These are phyloP conservation scores for Yamadazyma trypodendri DNA, from an alignment of 1,139 yeast species.

Conservation along the genomic window DNA sequence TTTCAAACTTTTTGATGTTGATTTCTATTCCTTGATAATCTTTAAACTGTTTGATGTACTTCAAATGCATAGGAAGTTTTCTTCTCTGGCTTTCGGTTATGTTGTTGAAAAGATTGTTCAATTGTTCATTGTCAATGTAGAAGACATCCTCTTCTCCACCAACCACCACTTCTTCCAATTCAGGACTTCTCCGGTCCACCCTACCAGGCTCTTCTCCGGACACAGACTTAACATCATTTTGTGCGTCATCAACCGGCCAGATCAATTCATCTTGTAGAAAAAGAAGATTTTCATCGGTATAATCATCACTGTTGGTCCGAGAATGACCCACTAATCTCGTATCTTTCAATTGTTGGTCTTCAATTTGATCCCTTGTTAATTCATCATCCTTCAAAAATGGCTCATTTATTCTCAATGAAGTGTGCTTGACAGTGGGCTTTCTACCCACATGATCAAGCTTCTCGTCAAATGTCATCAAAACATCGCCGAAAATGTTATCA, in stretches of 20 bases:
- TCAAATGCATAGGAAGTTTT: slow-evolving; percentile 37
- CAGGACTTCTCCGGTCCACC: slow-evolving; percentile 3
- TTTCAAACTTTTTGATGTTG: slow-evolving; percentile 32
- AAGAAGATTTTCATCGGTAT: slow-evolving; percentile 36
- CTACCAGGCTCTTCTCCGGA: slow-evolving; percentile 6
- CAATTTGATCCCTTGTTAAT: slow-evolving; percentile 41
- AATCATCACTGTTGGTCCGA: slow-evolving; percentile 20
- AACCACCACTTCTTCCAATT: slow-evolving; percentile 7
- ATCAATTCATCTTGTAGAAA: slow-evolving; percentile 31
- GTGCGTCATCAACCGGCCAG: slow-evolving; percentile 27
- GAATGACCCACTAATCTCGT: slow-evolving; percentile 12
- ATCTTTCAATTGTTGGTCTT: slow-evolving; percentile 40
- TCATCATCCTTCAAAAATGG: slow-evolving; percentile 47
- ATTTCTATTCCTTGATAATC: slow-evolving; percentile 38
- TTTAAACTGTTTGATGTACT: slow-evolving; percentile 38
- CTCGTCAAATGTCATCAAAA: slow-evolving; percentile 30
- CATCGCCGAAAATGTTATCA: slow-evolving; percentile 32
- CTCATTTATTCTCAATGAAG: slow-evolving; percentile 19
- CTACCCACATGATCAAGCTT: slow-evolving; percentile 22
- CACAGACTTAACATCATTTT: slow-evolving; percentile 13
- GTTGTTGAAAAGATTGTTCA: slow-evolving; percentile 27
- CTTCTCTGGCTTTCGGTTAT: slow-evolving; percentile 29
- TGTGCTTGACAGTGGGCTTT: slow-evolving; percentile 16
- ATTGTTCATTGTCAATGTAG: slow-evolving; percentile 29
- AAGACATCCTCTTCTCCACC: slow-evolving; percentile 18